Conservation (phyloP, 805 yeast species). For the Groenewaldozyma tartarivorans region DNA sequence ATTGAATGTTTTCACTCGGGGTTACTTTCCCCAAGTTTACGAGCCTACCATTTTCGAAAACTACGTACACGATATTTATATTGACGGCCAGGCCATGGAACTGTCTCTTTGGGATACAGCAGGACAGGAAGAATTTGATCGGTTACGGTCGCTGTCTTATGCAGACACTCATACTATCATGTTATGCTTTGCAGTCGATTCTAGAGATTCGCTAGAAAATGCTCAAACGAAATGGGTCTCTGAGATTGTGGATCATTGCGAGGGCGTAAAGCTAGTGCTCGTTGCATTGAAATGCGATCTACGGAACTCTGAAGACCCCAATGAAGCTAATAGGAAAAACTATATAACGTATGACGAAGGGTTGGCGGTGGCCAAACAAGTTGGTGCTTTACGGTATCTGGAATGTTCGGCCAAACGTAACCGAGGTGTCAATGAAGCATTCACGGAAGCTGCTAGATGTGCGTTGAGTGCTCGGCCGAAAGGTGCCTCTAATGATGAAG, state of each 20-base stretch:
- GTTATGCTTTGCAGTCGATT: slow-evolving; percentile 92
- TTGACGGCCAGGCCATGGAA: slow-evolving; percentile 88
- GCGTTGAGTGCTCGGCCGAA: slow-evolving; percentile 84
- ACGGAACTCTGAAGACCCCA: slow-evolving; percentile 47
- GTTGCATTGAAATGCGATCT: slow-evolving; percentile 94
- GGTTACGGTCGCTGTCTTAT: slow-evolving; percentile 84
- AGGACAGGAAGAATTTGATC: slow-evolving; percentile 96
- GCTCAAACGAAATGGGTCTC: slow-evolving; percentile 96
- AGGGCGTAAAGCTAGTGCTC: slow-evolving; percentile 85
- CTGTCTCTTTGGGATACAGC: slow-evolving; percentile 97
- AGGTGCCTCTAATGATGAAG: slow-evolving; percentile 35
- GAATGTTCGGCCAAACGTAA: slow-evolving; percentile 96
- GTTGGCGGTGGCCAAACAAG: slow-evolving; percentile 78
- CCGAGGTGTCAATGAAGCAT: slow-evolving; percentile 98
- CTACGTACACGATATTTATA: slow-evolving; percentile 93
- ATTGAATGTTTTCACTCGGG: slow-evolving; percentile 89
- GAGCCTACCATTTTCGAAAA: slow-evolving; percentile 98
- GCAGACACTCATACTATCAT: slow-evolving; percentile 95
- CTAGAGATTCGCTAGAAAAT: slow-evolving; percentile 87
- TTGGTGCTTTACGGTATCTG: slow-evolving; percentile 88
- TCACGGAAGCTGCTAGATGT: slow-evolving; percentile 96
- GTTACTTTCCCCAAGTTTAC: slow-evolving; percentile 95
- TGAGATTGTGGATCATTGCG: slow-evolving; percentile 94
- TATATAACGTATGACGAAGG: slow-evolving; percentile 90
- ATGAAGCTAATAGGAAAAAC: slow-evolving; percentile 28